Evolutionary conservation across 2,329 filamentous ascomycete species (phyloP).

Genomic region (Aspergillus caelatus): DNA sequence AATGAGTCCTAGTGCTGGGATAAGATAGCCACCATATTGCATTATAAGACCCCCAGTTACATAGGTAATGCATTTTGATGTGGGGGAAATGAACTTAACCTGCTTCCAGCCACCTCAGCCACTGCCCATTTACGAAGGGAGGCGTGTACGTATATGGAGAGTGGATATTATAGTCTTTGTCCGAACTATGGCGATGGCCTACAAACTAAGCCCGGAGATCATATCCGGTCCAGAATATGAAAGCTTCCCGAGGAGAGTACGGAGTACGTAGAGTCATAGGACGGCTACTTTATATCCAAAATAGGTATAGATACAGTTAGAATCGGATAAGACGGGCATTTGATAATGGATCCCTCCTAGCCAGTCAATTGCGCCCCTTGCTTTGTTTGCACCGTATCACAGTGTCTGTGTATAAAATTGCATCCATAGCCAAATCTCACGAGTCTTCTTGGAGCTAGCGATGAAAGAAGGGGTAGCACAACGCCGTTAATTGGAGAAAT

Average conservation of each 20-base stretch:
- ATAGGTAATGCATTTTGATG: neutral
- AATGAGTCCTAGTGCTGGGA: slow-evolving; percentile 5
- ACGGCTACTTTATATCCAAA: neutral
- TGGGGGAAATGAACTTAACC: slow-evolving; percentile 9
- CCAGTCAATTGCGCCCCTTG: slow-evolving; percentile 8
- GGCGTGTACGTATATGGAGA: neutral
- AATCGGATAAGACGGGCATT: neutral
- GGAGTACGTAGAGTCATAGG: neutral
- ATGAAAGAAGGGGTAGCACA: slow-evolving; percentile 6
- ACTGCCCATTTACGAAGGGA: slow-evolving; percentile 11
- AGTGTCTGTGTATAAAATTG: neutral
- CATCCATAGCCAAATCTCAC: neutral
- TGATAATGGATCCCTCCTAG: neutral
- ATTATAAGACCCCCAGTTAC: neutral
- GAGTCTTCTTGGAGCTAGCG: neutral
- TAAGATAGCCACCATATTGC: slow-evolving; percentile 6
- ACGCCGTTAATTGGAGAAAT: neutral
- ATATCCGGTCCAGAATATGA: neutral
- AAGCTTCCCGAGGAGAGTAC: neutral
- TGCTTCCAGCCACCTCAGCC: slow-evolving; percentile 19
- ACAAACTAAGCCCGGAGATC: neutral
- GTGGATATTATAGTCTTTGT: neutral
- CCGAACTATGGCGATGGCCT: neutral
- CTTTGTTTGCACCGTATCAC: slow-evolving; percentile 5
- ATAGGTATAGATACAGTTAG: neutral